Percentiles rank a stretch among this genome's conserved stretches.
Evolutionary conservation across 2,329 filamentous ascomycete species (phyloP).

Genomic region (Thielaviopsis ethacetica): DNA sequence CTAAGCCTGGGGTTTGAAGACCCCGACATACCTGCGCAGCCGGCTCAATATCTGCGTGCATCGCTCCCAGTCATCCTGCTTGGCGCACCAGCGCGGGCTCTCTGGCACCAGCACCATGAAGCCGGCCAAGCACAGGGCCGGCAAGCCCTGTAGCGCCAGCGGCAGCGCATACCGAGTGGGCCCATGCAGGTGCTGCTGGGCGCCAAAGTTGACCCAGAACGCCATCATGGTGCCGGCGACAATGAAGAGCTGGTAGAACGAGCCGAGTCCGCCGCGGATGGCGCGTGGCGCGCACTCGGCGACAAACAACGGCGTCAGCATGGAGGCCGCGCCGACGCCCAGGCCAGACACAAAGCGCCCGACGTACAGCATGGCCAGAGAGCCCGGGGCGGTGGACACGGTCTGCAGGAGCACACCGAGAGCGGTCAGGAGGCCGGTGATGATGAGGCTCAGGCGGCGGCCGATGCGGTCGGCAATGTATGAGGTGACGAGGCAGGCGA

Average conservation of each 20-base stretch:
- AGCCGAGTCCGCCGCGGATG: slow-evolving; percentile 33
- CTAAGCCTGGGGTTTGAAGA: too few species aligned
- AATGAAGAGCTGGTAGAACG: slow-evolving; percentile 34
- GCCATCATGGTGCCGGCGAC: slow-evolving; percentile 27
- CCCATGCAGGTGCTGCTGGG: slow-evolving; percentile 28
- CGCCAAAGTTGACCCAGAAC: slow-evolving; percentile 36
- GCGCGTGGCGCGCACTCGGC: slow-evolving; percentile 34
- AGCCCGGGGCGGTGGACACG: slow-evolving; percentile 33
- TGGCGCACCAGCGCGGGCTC: slow-evolving; percentile 49
- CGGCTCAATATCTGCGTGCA: slow-evolving; percentile 37
- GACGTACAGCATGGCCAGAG: slow-evolving; percentile 46
- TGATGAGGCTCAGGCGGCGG: slow-evolving; percentile 36
- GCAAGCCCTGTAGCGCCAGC: slow-evolving; percentile 46
- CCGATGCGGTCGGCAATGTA: slow-evolving; percentile 39
- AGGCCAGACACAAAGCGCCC: slow-evolving; percentile 39
- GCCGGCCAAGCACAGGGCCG: slow-evolving; percentile 40
- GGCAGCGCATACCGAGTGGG: slow-evolving; percentile 42
- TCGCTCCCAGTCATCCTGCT: slow-evolving; percentile 50
- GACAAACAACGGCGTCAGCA: slow-evolving; percentile 27
- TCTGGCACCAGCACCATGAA: slow-evolving; percentile 45
- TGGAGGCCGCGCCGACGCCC: slow-evolving; percentile 33
- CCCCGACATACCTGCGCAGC: slow-evolving; percentile 26
- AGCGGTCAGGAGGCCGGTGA: slow-evolving; percentile 38
- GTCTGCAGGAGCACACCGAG: slow-evolving; percentile 50
- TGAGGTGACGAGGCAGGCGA: slow-evolving; percentile 40